Percentiles rank a stretch among this genome's conserved stretches.
phyloP scores from a whole-genome alignment of 306 rosid species.

The Gastrolobium bilobum region DNA sequence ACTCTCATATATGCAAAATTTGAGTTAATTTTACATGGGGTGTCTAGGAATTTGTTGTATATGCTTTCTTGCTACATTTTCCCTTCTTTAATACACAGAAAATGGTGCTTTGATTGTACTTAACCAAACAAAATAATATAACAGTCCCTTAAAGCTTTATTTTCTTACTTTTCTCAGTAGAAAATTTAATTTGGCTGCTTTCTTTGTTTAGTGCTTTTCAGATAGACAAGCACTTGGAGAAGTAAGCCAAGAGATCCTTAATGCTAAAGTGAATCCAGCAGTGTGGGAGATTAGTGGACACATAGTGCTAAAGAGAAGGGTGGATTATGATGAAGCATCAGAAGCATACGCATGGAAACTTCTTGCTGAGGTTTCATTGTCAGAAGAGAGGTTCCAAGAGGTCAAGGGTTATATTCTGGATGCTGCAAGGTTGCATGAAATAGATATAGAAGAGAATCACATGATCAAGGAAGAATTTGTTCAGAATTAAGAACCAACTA shows the following conservation, averaged over 20 bases:
- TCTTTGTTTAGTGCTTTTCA: conserved; percentile 41
- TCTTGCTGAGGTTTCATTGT: no score
- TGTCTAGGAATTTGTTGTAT: background rate
- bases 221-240: conserved; percentile 49
- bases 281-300: conserved; percentile 55
- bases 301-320: conserved; percentile 43
- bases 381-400: no score
- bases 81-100: background rate
- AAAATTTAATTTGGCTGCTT: background rate
- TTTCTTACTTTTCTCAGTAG: background rate
- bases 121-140: background rate
- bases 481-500: no score
- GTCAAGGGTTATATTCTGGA: no score
- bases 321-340: conserved; percentile 38
- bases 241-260: conserved; percentile 38
- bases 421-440: no score
- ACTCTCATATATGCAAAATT: background rate
- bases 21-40: background rate
- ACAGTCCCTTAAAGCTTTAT: background rate
- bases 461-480: no score
- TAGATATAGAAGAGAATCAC: no score
- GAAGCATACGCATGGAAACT: conserved; percentile 43
- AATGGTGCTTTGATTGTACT: conserved; percentile 2
- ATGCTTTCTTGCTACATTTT: background rate
- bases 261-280: conserved; percentile 45